Conservation (phyloP, 2,329 filamentous ascomycete species). For the Epicoccum nigrum region DNA sequence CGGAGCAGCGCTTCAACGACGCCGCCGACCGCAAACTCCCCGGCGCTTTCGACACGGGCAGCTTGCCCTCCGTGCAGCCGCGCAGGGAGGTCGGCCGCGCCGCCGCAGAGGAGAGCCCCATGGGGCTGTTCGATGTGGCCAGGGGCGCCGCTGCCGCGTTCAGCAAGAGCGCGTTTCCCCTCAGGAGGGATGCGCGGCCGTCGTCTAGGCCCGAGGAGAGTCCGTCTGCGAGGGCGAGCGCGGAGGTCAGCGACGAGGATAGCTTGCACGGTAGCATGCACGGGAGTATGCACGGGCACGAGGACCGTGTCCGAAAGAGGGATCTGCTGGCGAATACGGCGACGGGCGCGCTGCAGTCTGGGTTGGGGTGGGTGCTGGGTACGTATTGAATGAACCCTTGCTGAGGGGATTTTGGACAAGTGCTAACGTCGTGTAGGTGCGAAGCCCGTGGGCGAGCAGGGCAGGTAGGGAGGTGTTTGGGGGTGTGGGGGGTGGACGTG, state of each 20-base stretch:
- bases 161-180: constrained; percentile 54
- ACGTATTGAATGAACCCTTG: constrained; percentile 25
- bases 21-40: constrained; percentile 64
- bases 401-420: no score
- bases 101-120: constrained; percentile 56
- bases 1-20: constrained; percentile 74
- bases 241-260: no score
- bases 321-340: constrained; percentile 73
- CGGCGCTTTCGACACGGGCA: constrained; percentile 51
- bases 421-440: constrained; percentile 32
- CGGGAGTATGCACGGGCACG: constrained; percentile 34
- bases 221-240: no score
- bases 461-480: constrained; percentile 1
- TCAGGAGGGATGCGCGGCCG: constrained; percentile 34
- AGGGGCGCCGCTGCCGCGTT: constrained; percentile 57
- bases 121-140: constrained; percentile 61
- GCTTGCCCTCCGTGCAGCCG: constrained; percentile 44
- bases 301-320: constrained; percentile 66
- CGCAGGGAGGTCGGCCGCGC: constrained; percentile 51
- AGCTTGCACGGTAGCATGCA: constrained; percentile 38
- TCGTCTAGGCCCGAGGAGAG: constrained; percentile 14
- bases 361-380: constrained; percentile 69
- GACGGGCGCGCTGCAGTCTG: constrained; percentile 65
- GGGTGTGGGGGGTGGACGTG: no score
- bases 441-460: constrained; percentile 33